These are phyloP conservation scores for Melanogaster broomeanus DNA, from an alignment of 768 basidiomycete species.

Conservation along the genomic window DNA sequence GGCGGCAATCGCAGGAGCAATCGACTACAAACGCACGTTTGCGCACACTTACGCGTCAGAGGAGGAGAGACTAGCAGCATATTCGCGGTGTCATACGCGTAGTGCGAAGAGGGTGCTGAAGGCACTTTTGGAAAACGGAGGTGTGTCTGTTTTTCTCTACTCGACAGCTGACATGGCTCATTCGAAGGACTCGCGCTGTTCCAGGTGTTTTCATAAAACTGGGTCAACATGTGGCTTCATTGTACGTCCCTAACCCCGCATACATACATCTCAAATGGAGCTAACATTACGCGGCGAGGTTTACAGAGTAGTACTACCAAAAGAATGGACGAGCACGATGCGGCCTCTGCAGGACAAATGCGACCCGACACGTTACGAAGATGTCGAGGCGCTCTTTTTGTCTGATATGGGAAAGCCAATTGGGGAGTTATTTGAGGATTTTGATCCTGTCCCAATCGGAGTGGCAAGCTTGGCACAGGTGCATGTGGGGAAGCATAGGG, in stretches of 20 bases:
- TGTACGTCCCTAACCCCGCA: slow-evolving; percentile 37
- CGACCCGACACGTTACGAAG: slow-evolving; percentile 81
- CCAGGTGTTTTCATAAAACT: slow-evolving; percentile 83
- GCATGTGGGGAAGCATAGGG: slow-evolving; percentile 75
- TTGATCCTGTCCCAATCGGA: slow-evolving; percentile 87
- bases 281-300: slow-evolving; percentile 8
- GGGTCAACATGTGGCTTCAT: slow-evolving; percentile 85
- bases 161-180: neutral
- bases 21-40: slow-evolving; percentile 76
- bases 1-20: slow-evolving; percentile 60
- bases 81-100: slow-evolving; percentile 79
- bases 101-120: slow-evolving; percentile 78
- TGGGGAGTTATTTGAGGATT: slow-evolving; percentile 77
- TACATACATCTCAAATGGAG: slow-evolving; percentile 29
- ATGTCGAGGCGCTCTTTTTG: slow-evolving; percentile 73
- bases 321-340: slow-evolving; percentile 63
- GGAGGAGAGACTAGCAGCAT: slow-evolving; percentile 51
- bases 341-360: slow-evolving; percentile 86
- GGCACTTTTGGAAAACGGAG: slow-evolving; percentile 89
- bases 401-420: slow-evolving; percentile 77
- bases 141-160: slow-evolving; percentile 38
- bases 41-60: slow-evolving; percentile 50
- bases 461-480: slow-evolving; percentile 97
- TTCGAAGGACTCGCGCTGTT: neutral
- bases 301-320: slow-evolving; percentile 53